A percentile compares a stretch with the other conserved stretches of the same genome.
These are phyloP conservation scores for Triticum urartu DNA, from an alignment of 176 grass and related monocot genomes.

Conservation along the genomic window DNA sequence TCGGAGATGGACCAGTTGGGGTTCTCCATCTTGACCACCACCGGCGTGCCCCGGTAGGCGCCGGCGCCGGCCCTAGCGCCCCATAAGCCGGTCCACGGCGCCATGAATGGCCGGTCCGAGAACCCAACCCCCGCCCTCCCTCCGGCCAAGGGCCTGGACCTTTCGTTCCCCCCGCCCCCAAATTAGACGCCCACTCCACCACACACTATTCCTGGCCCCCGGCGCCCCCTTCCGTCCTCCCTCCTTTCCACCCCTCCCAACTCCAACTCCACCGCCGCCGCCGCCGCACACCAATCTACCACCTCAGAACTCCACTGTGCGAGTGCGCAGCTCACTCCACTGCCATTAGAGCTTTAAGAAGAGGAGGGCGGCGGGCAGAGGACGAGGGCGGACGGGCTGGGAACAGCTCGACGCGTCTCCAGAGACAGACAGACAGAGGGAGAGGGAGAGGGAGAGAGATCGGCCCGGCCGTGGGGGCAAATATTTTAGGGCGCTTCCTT, in stretches of 20 bases:
- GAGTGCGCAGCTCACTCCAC: slow-evolving; percentile 6
- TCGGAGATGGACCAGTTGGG: slow-evolving; percentile 99
- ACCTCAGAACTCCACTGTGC: not conserved
- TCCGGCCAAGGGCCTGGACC: slow-evolving; percentile 24
- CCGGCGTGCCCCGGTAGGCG: slow-evolving; percentile 92
- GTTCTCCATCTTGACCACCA: slow-evolving; percentile 99
- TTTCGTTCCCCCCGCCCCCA: slow-evolving; percentile 22
- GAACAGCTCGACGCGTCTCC: slow-evolving; percentile 77
- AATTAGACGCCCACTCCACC: slow-evolving; percentile 36
- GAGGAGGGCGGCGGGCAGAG: slow-evolving; percentile 18
- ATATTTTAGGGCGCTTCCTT: slow-evolving; percentile 12
- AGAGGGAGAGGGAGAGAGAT: slow-evolving; percentile 28
- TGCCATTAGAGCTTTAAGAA: slow-evolving; percentile 31
- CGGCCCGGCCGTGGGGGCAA: slow-evolving; percentile 1
- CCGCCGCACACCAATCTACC: not conserved
- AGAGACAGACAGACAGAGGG: not conserved
- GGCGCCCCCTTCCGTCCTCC: not conserved
- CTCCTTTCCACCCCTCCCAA: not conserved
- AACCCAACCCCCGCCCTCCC: not conserved
- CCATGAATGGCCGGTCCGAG: slow-evolving; percentile 61
- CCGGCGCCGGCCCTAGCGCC: slow-evolving; percentile 53
- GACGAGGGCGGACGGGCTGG: slow-evolving; percentile 19
- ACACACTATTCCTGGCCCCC: slow-evolving; percentile 38
- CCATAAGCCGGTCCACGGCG: slow-evolving; percentile 72
- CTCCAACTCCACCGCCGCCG: not conserved